These are phyloP conservation scores for Cyberlindnera bimundalis DNA, from an alignment of 805 yeast species.

Conservation along the genomic window DNA sequence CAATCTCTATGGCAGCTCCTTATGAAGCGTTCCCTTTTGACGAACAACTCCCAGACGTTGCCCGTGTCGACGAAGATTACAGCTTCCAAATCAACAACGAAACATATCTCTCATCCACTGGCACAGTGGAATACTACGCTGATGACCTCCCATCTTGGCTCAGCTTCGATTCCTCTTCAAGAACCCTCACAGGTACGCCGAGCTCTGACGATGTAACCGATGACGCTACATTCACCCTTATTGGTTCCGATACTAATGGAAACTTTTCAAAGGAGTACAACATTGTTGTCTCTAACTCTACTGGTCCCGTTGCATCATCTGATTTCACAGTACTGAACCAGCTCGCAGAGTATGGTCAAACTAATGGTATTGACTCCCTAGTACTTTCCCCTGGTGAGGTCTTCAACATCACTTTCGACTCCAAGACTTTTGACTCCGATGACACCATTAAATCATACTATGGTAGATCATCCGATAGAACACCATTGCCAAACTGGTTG, in stretches of 20 bases:
- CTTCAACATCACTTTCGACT: slow-evolving; percentile 63
- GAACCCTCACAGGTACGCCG: slow-evolving; percentile 72
- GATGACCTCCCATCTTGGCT: slow-evolving; percentile 75
- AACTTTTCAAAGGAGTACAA: slow-evolving; percentile 47
- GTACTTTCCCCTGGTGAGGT: slow-evolving; percentile 67
- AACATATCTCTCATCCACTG: slow-evolving; percentile 54
- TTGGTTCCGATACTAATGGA: slow-evolving; percentile 70
- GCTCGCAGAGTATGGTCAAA: slow-evolving; percentile 61
- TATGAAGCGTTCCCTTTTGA: slow-evolving; percentile 71
- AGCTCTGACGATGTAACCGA: slow-evolving; percentile 40
- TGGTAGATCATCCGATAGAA: slow-evolving; percentile 75
- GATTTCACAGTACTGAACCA: slow-evolving; percentile 45
- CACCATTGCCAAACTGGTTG: slow-evolving; percentile 92
- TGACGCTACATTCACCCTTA: slow-evolving; percentile 46
- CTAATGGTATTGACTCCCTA: slow-evolving; percentile 73
- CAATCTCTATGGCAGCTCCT: slow-evolving; percentile 39
- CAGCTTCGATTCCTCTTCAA: slow-evolving; percentile 55
- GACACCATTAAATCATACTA: slow-evolving; percentile 61
- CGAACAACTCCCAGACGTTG: slow-evolving; percentile 86
- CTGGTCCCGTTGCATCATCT: slow-evolving; percentile 50
- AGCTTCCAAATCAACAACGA: slow-evolving; percentile 63
- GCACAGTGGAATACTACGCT: slow-evolving; percentile 51
- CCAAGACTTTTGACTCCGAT: slow-evolving; percentile 54
- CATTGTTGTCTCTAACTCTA: slow-evolving; percentile 55
- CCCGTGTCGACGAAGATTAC: slow-evolving; percentile 61